Conservation (phyloP, 2,329 filamentous ascomycete species). For the Stagonosporopsis vannaccii region DNA sequence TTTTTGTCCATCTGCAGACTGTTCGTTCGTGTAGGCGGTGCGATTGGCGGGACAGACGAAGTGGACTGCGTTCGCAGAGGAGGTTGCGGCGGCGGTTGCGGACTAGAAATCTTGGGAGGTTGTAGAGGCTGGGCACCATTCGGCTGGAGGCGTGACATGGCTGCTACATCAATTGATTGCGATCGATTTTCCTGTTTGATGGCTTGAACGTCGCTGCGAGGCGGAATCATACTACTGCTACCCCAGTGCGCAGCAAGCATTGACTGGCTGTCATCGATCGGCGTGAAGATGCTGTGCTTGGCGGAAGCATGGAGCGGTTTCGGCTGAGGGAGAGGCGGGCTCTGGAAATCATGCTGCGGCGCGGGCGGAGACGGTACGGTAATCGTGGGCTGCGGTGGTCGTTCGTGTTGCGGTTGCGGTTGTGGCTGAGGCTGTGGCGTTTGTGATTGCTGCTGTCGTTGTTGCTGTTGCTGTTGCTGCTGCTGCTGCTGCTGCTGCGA, state of each 20-base stretch:
- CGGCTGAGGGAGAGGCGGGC: constrained; percentile 65
- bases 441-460: constrained; percentile 73
- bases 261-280: constrained; percentile 91
- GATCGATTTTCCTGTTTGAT: constrained; percentile 61
- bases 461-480: constrained; percentile 73
- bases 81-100: constrained; percentile 47
- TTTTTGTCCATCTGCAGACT: constrained; percentile 73
- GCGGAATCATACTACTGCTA: constrained; percentile 60
- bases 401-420: constrained; percentile 70
- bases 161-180: constrained; percentile 70
- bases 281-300: constrained; percentile 93
- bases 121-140: constrained; percentile 61
- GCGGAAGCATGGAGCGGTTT: constrained; percentile 70
- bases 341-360: constrained; percentile 62
- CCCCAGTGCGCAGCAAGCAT: constrained; percentile 82
- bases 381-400: constrained; percentile 54
- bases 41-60: constrained; percentile 72
- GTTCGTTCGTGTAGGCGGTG: constrained; percentile 74
- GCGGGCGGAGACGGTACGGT: constrained; percentile 58
- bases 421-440: constrained; percentile 71
- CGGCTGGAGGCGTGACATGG: constrained; percentile 55
- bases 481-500: constrained; percentile 61
- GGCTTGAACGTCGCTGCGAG: constrained; percentile 53
- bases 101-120: constrained; percentile 47
- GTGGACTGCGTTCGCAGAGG: constrained; percentile 63